phyloP scores from a whole-genome alignment of 2,329 filamentous ascomycete genomes.

The Fusarium sp. region DNA sequence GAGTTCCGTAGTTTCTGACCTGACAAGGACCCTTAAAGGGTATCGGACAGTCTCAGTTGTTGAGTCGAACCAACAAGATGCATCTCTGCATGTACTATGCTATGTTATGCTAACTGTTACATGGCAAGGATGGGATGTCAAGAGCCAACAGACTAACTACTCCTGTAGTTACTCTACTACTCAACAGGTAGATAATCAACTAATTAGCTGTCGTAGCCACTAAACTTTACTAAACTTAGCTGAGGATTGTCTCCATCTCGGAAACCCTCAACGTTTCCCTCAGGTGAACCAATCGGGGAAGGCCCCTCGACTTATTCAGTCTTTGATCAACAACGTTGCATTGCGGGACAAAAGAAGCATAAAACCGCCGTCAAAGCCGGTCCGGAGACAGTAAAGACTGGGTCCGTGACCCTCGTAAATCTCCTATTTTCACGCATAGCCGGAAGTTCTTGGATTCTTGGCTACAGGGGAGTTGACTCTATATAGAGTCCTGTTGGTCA shows the following conservation, averaged over 20 bases:
- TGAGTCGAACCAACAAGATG: constrained; percentile 9
- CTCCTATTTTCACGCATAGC: background rate
- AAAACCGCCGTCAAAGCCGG: background rate
- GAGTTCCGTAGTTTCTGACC: background rate
- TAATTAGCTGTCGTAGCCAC: background rate
- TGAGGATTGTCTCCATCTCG: background rate
- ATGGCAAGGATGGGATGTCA: background rate
- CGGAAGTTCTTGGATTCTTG: background rate
- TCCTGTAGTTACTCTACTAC: background rate
- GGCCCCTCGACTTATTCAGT: background rate
- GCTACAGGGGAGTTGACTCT: background rate
- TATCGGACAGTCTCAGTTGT: constrained; percentile 1
- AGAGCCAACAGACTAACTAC: background rate
- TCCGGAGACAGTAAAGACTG: background rate
- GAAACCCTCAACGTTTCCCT: background rate
- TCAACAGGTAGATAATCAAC: background rate
- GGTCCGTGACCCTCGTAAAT: background rate
- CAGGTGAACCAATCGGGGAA: constrained; percentile 1
- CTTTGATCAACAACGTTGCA: constrained; percentile 3
- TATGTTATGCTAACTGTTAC: background rate
- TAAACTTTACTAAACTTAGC: background rate
- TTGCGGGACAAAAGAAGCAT: background rate
- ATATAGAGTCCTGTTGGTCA: background rate
- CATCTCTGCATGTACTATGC: constrained; percentile 14
- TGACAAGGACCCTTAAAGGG: constrained; percentile 2